phyloP scores from a whole-genome alignment of 192 early-diverging fungal genomes.

The Coemansia sp. region DNA sequence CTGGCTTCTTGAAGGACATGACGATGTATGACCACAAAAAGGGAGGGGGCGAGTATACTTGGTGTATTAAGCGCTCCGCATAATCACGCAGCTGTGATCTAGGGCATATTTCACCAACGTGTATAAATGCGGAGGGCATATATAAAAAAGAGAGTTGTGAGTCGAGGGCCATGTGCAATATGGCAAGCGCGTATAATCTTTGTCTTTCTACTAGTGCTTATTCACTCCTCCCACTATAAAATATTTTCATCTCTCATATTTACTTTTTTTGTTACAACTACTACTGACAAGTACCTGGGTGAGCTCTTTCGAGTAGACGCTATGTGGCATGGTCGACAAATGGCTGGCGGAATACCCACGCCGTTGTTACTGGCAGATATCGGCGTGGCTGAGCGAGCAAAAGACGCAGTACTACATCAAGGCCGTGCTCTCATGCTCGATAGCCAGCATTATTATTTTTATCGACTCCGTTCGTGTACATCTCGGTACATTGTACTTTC shows the following conservation, averaged over 20 bases:
- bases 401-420: conserved; percentile 40
- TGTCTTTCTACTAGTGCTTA: background rate
- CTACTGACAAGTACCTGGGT: background rate
- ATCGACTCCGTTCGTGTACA: conserved; percentile 19
- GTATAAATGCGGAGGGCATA: background rate
- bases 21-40: no score
- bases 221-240: background rate
- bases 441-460: conserved; percentile 36
- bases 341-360: background rate
- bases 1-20: background rate
- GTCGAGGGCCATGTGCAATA: background rate
- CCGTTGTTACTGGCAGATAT: background rate
- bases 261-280: background rate
- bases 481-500: conserved; percentile 37
- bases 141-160: background rate
- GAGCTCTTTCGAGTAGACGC: background rate
- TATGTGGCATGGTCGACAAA: conserved; percentile 8
- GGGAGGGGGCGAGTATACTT: no score
- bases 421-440: conserved; percentile 31
- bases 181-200: no score
- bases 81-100: background rate
- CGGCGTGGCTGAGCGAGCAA: conserved; percentile 26
- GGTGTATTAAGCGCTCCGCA: no score
- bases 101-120: background rate
- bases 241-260: no score